Evolutionary conservation across 495 filamentous ascomycete species (phyloP).

Genomic region (Apiosordaria backusii): DNA sequence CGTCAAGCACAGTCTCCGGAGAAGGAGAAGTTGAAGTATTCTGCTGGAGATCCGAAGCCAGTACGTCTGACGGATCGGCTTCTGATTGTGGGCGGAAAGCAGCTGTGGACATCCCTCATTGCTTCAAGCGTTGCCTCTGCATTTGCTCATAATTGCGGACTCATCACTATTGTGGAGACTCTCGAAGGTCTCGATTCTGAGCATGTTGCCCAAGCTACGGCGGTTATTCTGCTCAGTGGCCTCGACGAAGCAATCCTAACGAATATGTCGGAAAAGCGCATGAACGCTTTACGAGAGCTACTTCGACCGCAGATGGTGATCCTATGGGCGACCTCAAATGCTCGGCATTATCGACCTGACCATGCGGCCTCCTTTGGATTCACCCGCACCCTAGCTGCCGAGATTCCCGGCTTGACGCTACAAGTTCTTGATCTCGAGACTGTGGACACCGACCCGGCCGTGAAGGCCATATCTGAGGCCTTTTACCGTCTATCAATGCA

Average conservation of each 20-base stretch:
- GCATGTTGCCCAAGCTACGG: constrained; percentile 21
- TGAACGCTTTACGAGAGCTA: constrained; percentile 33
- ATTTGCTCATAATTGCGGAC: constrained; percentile 22
- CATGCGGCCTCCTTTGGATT: constrained; percentile 44
- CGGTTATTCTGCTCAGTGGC: constrained; percentile 37
- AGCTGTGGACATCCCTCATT: constrained; percentile 19
- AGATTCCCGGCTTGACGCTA: constrained; percentile 37
- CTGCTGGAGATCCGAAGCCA: not conserved
- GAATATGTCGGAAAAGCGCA: constrained; percentile 32
- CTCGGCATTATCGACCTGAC: constrained; percentile 29
- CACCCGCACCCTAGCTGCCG: constrained; percentile 39
- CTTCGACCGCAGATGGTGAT: constrained; percentile 37
- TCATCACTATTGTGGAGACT: constrained; percentile 17
- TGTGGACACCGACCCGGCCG: constrained; percentile 14
- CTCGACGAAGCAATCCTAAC: constrained; percentile 36
- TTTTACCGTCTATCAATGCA: constrained; percentile 30
- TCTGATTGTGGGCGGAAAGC: constrained; percentile 33
- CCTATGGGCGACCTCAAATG: constrained; percentile 38
- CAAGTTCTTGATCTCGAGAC: constrained; percentile 42
- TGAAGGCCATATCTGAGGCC: constrained; percentile 20
- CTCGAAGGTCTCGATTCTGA: constrained; percentile 24
- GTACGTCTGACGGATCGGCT: constrained; percentile 24
- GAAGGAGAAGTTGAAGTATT: constrained; percentile 18
- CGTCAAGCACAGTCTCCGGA: constrained; percentile 30
- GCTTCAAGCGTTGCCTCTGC: constrained; percentile 13